Evolutionary conservation across 345 rosid species (phyloP).

Genomic region (sweet orange (Citrus sinensis)): DVS_A1.0 CM039162.1:7778001-7778500

Average conservation of each 20-base stretch:
- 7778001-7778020: not conserved
- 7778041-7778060: not conserved
- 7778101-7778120: not conserved
- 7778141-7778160: not conserved
- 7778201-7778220: not conserved
- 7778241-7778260: not conserved
- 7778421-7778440: not conserved
- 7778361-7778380: not conserved
- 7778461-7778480: not conserved
- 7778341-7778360: not conserved
- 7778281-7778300: not conserved
- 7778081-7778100: not conserved
- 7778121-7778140: not conserved
- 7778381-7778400: not conserved
- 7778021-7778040: not conserved
- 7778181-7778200: not conserved
- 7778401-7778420: too few species aligned
- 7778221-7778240: not conserved
- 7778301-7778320: not conserved
- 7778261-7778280: not conserved
- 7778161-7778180: not conserved
- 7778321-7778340: not conserved
- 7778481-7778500: not conserved
- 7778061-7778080: not conserved
- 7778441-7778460: not conserved